Conservation (phyloP, 768 basidiomycete species). For the Rhizopogon vesiculosus region DNA sequence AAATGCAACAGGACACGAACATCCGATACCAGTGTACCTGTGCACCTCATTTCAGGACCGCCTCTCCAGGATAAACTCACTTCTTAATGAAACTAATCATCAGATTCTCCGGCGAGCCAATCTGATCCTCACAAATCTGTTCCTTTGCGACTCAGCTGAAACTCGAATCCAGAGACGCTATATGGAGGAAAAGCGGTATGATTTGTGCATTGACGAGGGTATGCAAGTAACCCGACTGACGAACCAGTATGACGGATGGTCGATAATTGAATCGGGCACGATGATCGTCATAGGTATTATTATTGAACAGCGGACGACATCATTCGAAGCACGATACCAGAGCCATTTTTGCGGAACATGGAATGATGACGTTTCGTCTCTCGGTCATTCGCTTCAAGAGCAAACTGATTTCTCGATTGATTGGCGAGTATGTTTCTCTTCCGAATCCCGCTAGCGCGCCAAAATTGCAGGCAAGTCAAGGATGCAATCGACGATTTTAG, state of each 20-base stretch:
- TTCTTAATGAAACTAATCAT: neutral
- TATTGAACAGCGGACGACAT: slow-evolving; percentile 12
- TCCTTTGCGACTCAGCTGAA: slow-evolving; percentile 13
- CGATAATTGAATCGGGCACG: slow-evolving; percentile 18
- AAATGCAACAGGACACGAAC: slow-evolving; percentile 21
- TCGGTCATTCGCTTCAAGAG: slow-evolving; percentile 6
- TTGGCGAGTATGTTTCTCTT: slow-evolving; percentile 9
- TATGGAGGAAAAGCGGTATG: slow-evolving; percentile 18
- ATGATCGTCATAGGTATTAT: slow-evolving; percentile 20
- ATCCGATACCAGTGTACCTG: slow-evolving; percentile 20
- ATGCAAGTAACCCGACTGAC: slow-evolving; percentile 16
- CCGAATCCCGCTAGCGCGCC: neutral
- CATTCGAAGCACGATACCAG: slow-evolving; percentile 5
- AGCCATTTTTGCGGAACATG: slow-evolving; percentile 17
- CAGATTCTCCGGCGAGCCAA: slow-evolving; percentile 14
- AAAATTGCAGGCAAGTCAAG: slow-evolving; percentile 12
- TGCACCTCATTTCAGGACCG: slow-evolving; percentile 22
- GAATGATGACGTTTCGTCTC: slow-evolving; percentile 4
- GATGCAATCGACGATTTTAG: slow-evolving; percentile 22
- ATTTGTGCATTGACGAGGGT: slow-evolving; percentile 20
- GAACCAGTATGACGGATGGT: slow-evolving; percentile 12
- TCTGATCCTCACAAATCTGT: slow-evolving; percentile 12
- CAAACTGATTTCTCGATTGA: slow-evolving; percentile 19
- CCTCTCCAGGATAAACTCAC: neutral
- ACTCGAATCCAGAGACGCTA: slow-evolving; percentile 19